Evolutionary conservation across 1,284 basidiomycete species (phyloP).

Genomic region (Melampsora americana): DNA sequence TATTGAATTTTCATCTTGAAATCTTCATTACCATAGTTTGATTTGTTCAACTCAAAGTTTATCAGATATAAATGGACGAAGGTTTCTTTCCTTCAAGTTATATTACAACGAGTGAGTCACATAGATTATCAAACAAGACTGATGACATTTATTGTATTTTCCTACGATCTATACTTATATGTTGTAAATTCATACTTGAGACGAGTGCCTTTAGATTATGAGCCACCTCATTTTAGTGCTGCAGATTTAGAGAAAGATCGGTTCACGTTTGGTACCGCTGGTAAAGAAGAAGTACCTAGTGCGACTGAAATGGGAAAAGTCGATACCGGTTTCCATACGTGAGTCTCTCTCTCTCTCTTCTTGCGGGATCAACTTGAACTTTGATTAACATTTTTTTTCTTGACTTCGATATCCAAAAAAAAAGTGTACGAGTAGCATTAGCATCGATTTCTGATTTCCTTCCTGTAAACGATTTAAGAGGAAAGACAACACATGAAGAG

Average conservation of each 20-base stretch:
- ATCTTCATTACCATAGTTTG: conserved; percentile 4
- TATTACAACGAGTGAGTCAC: conserved; percentile 39
- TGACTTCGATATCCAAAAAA: neutral
- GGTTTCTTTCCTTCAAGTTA: conserved; percentile 41
- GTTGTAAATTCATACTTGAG: conserved; percentile 1
- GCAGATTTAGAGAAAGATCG: conserved; percentile 37
- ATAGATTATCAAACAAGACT: neutral
- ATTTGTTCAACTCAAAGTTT: conserved; percentile 43
- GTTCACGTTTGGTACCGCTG: conserved; percentile 34
- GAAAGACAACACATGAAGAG: neutral
- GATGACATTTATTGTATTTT: neutral
- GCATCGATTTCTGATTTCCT: conserved; percentile 38
- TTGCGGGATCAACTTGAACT: neutral
- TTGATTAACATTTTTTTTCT: neutral
- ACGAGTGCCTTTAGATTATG: conserved; percentile 28
- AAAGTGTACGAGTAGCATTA: conserved; percentile 39
- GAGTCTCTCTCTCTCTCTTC: neutral
- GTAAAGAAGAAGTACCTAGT: conserved; percentile 34
- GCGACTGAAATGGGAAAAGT: conserved; percentile 43
- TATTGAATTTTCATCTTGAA: too few species aligned
- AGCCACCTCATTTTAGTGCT: conserved; percentile 38
- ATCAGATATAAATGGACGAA: conserved; percentile 29
- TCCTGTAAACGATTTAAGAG: conserved; percentile 16
- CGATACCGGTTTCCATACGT: conserved; percentile 40
- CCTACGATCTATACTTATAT: neutral